Evolutionary conservation across 306 rosid genomes (phyloP).

Genomic region (Carpinus fangiana): DNA sequence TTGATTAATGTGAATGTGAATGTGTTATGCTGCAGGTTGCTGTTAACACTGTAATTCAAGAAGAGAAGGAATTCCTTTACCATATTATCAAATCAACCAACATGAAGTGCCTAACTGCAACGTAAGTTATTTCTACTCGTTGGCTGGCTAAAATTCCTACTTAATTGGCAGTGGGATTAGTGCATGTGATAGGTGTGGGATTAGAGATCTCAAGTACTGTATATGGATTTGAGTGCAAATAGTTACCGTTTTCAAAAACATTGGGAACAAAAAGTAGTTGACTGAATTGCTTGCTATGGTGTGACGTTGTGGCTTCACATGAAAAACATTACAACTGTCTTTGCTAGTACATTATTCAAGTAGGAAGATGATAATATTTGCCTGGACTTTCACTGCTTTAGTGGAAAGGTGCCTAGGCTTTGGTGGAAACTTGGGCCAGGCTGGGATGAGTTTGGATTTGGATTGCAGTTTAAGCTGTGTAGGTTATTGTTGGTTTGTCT

Average conservation of each 20-base stretch:
- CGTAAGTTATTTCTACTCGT: slow-evolving; percentile 43
- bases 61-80: slow-evolving; percentile 74
- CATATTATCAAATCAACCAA: slow-evolving; percentile 83
- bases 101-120: slow-evolving; percentile 92
- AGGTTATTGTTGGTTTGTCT: not conserved
- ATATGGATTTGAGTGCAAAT: not conserved
- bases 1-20: not conserved
- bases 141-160: not conserved
- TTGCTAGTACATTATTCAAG: not conserved
- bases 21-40: slow-evolving; percentile 58
- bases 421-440: not conserved
- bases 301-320: not conserved
- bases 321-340: not conserved
- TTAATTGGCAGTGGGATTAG: not conserved
- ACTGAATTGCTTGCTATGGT: not conserved
- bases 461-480: not conserved
- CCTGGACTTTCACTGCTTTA: not conserved
- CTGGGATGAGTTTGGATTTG: not conserved
- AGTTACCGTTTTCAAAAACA: not conserved
- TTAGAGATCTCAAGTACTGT: not conserved
- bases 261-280: not conserved
- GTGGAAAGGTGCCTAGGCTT: not conserved
- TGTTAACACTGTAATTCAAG: slow-evolving; percentile 74
- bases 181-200: not conserved
- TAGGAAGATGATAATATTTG: not conserved